Conservation (phyloP, 176 grass and related monocot species). For the Puya raimondii region DNA sequence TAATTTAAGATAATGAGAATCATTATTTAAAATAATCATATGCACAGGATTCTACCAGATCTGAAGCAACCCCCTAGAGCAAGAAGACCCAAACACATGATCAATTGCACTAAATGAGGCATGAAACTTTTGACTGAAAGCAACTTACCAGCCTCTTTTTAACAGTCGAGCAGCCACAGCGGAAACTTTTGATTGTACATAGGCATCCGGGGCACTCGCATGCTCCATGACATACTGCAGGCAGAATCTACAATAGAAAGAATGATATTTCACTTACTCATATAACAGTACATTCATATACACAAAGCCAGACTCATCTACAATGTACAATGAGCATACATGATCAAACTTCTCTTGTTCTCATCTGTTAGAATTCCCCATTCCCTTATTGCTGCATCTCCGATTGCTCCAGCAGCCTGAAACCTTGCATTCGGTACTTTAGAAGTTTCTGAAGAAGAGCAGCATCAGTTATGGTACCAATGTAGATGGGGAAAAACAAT, state of each 20-base stretch:
- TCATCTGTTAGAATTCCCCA: conserved; percentile 91
- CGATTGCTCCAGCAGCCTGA: conserved; percentile 92
- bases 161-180: conserved; percentile 69
- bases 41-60: not conserved
- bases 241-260: conserved; percentile 55
- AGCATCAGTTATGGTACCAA: not conserved
- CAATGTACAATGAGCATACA: conserved; percentile 35
- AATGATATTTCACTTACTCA: conserved; percentile 3
- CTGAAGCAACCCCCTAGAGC: not conserved
- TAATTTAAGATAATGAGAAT: too few relatives aligned
- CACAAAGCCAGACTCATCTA: conserved; percentile 7
- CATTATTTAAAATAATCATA: not conserved
- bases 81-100: not conserved
- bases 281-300: not conserved
- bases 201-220: conserved; percentile 67
- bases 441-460: conserved; percentile 61
- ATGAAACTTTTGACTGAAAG: not conserved
- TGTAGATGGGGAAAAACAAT: not conserved
- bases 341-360: conserved; percentile 77
- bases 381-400: conserved; percentile 93
- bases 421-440: conserved; percentile 79
- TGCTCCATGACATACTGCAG: conserved; percentile 84
- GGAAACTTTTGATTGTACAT: conserved; percentile 91
- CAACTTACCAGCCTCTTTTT: conserved; percentile 92
- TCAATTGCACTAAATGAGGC: not conserved